phyloP scores from a whole-genome alignment of 768 basidiomycete genomes.

The Collybia mongolica region DNA sequence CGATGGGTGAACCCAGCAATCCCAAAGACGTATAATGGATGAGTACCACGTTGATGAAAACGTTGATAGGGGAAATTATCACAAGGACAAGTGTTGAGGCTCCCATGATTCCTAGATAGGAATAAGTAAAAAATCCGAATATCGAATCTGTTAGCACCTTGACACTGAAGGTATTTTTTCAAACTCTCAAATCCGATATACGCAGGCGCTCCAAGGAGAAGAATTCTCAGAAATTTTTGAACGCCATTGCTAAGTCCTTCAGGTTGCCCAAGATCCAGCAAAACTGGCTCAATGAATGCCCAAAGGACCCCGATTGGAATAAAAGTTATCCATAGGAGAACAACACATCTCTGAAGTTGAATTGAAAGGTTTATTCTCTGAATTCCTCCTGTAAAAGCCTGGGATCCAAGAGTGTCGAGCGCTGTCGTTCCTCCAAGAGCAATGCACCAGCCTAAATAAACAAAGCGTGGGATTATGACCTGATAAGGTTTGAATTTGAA shows the following conservation, averaged over 20 bases:
- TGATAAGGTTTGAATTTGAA: conserved; percentile 18
- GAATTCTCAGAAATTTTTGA: conserved; percentile 61
- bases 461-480: conserved; percentile 49
- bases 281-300: conserved; percentile 61
- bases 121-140: background rate
- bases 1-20: conserved; percentile 64
- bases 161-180: conserved; percentile 80
- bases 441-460: conserved; percentile 65
- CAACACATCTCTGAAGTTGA: conserved; percentile 68
- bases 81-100: conserved; percentile 65
- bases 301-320: conserved; percentile 63
- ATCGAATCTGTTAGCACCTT: conserved; percentile 43
- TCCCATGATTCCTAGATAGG: conserved; percentile 64
- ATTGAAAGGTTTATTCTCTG: conserved; percentile 64
- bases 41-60: conserved; percentile 56
- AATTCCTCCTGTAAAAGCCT: conserved; percentile 67
- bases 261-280: conserved; percentile 65
- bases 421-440: conserved; percentile 80
- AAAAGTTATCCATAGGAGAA: conserved; percentile 62
- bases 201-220: conserved; percentile 65
- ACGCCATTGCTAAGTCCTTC: conserved; percentile 55
- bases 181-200: conserved; percentile 76
- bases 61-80: conserved; percentile 65
- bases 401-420: conserved; percentile 75
- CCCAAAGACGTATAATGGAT: conserved; percentile 65